phyloP scores from a whole-genome alignment of 257 asterid genomes.

The Przewalskia tangutica region DNA sequence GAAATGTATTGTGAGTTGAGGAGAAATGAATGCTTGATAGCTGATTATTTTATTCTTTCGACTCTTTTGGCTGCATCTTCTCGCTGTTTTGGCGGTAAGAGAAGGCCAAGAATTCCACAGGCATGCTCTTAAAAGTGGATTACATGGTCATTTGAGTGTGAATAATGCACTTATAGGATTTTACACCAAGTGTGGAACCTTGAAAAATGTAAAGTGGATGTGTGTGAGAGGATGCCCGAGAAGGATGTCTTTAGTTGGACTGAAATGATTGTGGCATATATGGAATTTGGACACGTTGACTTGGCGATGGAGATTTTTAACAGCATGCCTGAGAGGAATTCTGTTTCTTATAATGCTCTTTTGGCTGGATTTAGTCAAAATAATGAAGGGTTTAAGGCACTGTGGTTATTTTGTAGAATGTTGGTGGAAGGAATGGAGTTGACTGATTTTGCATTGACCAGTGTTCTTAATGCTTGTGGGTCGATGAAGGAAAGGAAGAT shows the following conservation, averaged over 20 bases:
- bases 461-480: constrained; percentile 59
- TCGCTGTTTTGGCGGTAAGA: constrained; percentile 22
- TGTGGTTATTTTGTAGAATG: constrained; percentile 45
- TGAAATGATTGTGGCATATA: constrained; percentile 63
- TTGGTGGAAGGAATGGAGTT: constrained; percentile 51
- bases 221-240: constrained; percentile 47
- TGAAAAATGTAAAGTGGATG: constrained; percentile 40
- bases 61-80: constrained; percentile 53
- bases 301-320: constrained; percentile 43
- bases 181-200: constrained; percentile 53
- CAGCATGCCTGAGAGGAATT: constrained; percentile 57
- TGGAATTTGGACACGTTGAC: constrained; percentile 63
- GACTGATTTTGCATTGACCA: constrained; percentile 55
- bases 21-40: constrained; percentile 20
- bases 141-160: constrained; percentile 56
- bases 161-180: constrained; percentile 67
- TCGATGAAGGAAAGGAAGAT: constrained; percentile 31
- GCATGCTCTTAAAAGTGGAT: constrained; percentile 50
- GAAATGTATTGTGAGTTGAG: constrained; percentile 38
- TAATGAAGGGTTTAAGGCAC: constrained; percentile 50
- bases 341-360: constrained; percentile 59
- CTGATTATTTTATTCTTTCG: constrained; percentile 65
- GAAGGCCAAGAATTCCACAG: constrained; percentile 60
- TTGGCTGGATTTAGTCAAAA: constrained; percentile 61
- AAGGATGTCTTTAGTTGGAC: constrained; percentile 73